Base-by-base conservation (phyloP, 2,329 filamentous ascomycete genomes). In the Diplocarpon mali region DNA sequence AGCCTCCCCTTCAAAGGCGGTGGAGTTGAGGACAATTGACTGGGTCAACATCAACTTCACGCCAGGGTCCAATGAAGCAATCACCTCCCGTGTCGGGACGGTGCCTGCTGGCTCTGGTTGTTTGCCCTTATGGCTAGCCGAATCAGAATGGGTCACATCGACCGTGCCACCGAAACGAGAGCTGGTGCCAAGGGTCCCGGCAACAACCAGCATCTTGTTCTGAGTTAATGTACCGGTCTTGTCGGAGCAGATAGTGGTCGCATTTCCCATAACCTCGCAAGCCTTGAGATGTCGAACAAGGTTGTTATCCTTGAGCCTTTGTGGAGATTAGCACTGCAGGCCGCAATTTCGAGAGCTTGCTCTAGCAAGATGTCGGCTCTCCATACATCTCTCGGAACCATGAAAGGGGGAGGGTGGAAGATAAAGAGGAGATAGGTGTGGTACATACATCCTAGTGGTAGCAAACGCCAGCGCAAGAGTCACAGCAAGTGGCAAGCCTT, bases 181-280 rank as follows among this genome's bases (percentile, higher is more conserved):
- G 48, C 68, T 68, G 12, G 71, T 71, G 27, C 81, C 81, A 34
- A 85, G 64, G 5, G 80, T 79, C 6, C 81, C 83, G 20, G 83
- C 79, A 27, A 88, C 83, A 1, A 87, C 82, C 0, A 79, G 83
- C 80, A 85, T 85, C 61, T 79, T 78, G 58, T 85, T 85, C 47
- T 83, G 80, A 0, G 82, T 86, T 14, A 86, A 65, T 5, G 82
- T 86, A 40, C 82, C 82, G 1, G 82, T 86, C 64, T 86, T 86
- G 62, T 86, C 85, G 3, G 84, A 88, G 63, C 85, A 90, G 30
- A 90, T 81, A 0, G 83, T 83, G 2, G 77, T 81, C 2, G 76
- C 77, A 54, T 83, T 83, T 5, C 79, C 79, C 78, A 83, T 83
- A 2, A 78, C 81, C 61, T 84, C 80, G 58, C 78, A 83, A 47